Conservation (phyloP, 2,329 filamentous ascomycete genomes). For the Nemania sp. region DNA sequence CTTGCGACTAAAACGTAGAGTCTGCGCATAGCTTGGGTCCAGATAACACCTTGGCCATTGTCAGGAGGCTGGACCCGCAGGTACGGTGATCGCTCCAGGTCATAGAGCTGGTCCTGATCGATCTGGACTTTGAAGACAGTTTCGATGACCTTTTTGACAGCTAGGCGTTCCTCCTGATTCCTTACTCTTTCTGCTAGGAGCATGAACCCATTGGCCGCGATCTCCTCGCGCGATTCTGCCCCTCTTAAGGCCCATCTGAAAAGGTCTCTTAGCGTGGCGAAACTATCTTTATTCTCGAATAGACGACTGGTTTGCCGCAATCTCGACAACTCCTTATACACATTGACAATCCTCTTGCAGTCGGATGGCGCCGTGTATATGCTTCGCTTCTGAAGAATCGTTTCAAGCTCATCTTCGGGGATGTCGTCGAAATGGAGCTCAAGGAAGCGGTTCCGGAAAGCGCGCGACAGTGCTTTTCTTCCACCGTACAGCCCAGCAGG, state of each 20-base stretch:
- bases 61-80: slow-evolving; percentile 52
- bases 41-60: slow-evolving; percentile 74
- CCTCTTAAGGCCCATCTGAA: slow-evolving; percentile 92
- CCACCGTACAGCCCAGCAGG: slow-evolving; percentile 94
- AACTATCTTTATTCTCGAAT: slow-evolving; percentile 97
- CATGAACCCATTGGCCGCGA: slow-evolving; percentile 95
- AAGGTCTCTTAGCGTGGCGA: slow-evolving; percentile 92
- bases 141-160: slow-evolving; percentile 88
- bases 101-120: slow-evolving; percentile 74
- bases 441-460: slow-evolving; percentile 95
- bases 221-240: slow-evolving; percentile 83
- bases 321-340: slow-evolving; percentile 90
- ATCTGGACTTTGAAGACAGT: slow-evolving; percentile 86
- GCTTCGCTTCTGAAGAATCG: slow-evolving; percentile 86
- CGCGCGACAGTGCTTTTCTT: slow-evolving; percentile 87
- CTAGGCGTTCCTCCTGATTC: slow-evolving; percentile 82
- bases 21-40: slow-evolving; percentile 93
- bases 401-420: slow-evolving; percentile 89
- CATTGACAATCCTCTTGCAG: slow-evolving; percentile 85
- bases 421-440: slow-evolving; percentile 99
- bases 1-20: slow-evolving; percentile 87
- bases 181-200: slow-evolving; percentile 91
- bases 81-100: slow-evolving; percentile 59
- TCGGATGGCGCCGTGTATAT: slow-evolving; percentile 87
- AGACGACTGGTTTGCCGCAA: slow-evolving; percentile 87